Base-by-base conservation (phyloP, 257 asterid species). In the Solanum infundibuliforme region DNA sequence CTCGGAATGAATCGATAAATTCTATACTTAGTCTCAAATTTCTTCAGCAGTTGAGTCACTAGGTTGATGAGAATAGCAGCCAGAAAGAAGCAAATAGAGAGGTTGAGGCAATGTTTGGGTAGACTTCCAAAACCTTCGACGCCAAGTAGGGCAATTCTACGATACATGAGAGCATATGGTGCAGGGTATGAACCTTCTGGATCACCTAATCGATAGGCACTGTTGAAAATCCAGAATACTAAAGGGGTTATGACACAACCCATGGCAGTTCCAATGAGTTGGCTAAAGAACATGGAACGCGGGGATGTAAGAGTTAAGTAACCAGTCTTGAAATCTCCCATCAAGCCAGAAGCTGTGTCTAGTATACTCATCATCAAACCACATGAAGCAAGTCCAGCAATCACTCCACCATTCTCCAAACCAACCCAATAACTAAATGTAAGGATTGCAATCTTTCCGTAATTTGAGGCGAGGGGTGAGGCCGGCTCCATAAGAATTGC, bases 1-100 rank as follows among this genome's bases (percentile, higher is more conserved):
- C 92, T 94, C 0, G 98, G 97, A 2, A 95, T 68, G 36, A 93
- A 93, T 87, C 96, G 88, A 83, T 93, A 87, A 1, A 93, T 65
- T 90, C 90, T 29, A 8, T 66, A 91, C 87, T 87, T 94, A 0
- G 91, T 93, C 74, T 95, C 98, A 12, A 18, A 62, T 76, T 38
- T 88, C 79, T 83, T 76, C 88, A 93, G 27, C 39, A 91, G 18
- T 62, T 88, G 87, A 0, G 88, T 86, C 25, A 91, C 0, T 27
- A 90, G 0, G 55, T 93, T 91, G 13, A 95, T 60, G 1, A 73
- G 34, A 20, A 93, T 12, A 0, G 98, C 92, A 5, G 86, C 90
- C 0, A 83, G 0, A 75, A 95, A 94, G 68, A 91, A 93, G 9
- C 84, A 10, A 9, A 91, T 29, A 9, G 93, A 87, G 2, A 95